Evolutionary conservation across 2,329 filamentous ascomycete species (phyloP), one percentile per base, ranked within the genome.

Genomic region (Aspergillus hiratsukae): DNA sequence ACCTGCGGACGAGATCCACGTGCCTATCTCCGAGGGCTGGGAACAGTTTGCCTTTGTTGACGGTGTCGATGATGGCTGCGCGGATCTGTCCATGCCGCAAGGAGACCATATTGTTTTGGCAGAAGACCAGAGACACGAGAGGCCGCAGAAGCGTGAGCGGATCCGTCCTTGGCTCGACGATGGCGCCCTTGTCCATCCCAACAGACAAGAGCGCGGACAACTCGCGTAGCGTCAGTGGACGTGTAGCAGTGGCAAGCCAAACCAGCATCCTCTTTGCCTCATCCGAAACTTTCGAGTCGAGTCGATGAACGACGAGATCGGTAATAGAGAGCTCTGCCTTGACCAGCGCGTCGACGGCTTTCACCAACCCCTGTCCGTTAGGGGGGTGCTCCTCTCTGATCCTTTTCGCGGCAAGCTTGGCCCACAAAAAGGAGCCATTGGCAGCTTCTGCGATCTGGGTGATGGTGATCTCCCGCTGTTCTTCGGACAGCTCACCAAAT

Each of bases 401-500:
- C 17, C 61, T 62, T 58, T 72, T 72, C 1, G 69, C 53, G 8
- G 66, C 68, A 6, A 76, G 64, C 58, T 74, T 76, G 3, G 72
- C 74, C 69, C 72, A 74, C 0, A 76, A 66, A 55, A 76, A 75
- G 5, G 73, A 75, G 8, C 72, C 69, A 9, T 68, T 63, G 5
- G 74, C 65, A 9, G 67, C 70, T 29, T 72, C 64, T 1, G 67
- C 60, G 37, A 77, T 65, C 2, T 64, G 64, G n/a, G 66, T 66
- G 21, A 74, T 61, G 0, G 66, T 54, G 0, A 65, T 64, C 50
- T 76, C 74, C 48, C 69, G 70, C 37, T 73, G 67, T 5, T 69
- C 56, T 40, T 72, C 66, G 5, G 65, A 53, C 56, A 75, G 57
- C 2, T 55, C 43, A 1, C 29, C 49, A 56, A 72, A 74, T 3